Evolutionary conservation across 805 yeast species (phyloP), one percentile per base, ranked within the genome.

Genomic region (Nakazawaea ernobii): DNA sequence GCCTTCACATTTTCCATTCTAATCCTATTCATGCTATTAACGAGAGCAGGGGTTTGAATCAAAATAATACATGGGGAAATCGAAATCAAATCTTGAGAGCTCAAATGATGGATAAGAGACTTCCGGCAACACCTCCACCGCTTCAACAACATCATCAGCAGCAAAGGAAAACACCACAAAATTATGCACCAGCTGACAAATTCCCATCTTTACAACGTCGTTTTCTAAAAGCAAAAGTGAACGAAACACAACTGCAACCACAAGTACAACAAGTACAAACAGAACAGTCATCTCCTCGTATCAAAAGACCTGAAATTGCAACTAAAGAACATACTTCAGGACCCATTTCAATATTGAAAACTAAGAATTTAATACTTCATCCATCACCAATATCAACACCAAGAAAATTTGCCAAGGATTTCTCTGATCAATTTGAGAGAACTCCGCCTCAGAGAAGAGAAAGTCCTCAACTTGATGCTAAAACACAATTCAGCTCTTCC

Each of bases 161-260:
- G 8, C 17, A 45, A 15, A 42, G 33, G 8, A 17, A 32, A n/a
- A n/a, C n/a, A 14, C 9, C 15, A 17, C 39, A 35, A n/a, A 52
- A 52, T 28, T 58, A 53, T 24, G 60, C 52, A 2, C 60, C 67
- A 4, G 63, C 65, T 2, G 54, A 55, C 26, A 61, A 55, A 40
- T 63, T 64, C 47, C 57, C 59, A 39, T 65, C 66, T 27, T 48
- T 65, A 33, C 57, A 59, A 38, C 60, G 63, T 1, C 49, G 62
- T 33, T 39, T 62, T 32, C 45, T 55, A 43, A 48, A 49, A 8
- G 52, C 50, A 35, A 52, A 42, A 26, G 46, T 48, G 24, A 38
- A 17, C 9, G 37, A 38, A 20, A 20, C 24, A 20, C 24, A 20
- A 20, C 24, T 5, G 5, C 24, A 20, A 5, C 5, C 5, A 20